Percentiles rank a stretch among this genome's conserved stretches.
Conservation (phyloP, 352 stramenopile genomes). For the Stramenopiles sp. region DNA sequence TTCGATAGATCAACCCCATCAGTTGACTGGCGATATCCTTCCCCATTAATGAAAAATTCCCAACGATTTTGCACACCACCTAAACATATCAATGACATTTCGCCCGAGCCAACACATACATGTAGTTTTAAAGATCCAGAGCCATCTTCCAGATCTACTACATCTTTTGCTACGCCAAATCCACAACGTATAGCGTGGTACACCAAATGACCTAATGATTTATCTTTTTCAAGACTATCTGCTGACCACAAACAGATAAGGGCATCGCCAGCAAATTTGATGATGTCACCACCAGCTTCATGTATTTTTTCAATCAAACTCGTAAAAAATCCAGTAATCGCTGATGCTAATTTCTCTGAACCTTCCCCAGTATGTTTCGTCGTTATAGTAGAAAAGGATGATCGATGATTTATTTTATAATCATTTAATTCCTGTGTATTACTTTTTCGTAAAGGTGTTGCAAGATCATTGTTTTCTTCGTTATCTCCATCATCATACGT, state of each 20-base stretch:
- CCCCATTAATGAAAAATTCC: slow-evolving; percentile 57
- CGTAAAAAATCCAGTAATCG: slow-evolving; percentile 15
- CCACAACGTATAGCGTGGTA: background rate
- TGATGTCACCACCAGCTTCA: slow-evolving; percentile 26
- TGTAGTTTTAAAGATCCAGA: slow-evolving; percentile 36
- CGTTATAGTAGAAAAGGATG: too few species aligned
- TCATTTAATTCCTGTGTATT: too few species aligned
- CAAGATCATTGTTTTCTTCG: too few species aligned
- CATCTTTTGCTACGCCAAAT: background rate
- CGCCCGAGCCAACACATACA: slow-evolving; percentile 47
- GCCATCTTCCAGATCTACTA: background rate
- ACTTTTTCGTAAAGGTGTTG: too few species aligned
- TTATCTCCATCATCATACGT: too few species aligned
- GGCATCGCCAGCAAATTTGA: slow-evolving; percentile 40
- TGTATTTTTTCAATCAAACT: slow-evolving; percentile 24
- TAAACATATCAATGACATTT: slow-evolving; percentile 47
- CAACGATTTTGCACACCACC: slow-evolving; percentile 49
- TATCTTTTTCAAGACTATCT: background rate
- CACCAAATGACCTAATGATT: background rate
- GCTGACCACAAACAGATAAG: slow-evolving; percentile 27
- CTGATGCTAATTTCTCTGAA: background rate
- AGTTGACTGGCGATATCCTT: slow-evolving; percentile 53
- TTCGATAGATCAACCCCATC: slow-evolving; percentile 36
- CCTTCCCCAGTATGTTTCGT: background rate
- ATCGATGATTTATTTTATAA: background rate